phyloP scores from a whole-genome alignment of 2,329 filamentous ascomycete species.

The Chaetomium globosum region DNA sequence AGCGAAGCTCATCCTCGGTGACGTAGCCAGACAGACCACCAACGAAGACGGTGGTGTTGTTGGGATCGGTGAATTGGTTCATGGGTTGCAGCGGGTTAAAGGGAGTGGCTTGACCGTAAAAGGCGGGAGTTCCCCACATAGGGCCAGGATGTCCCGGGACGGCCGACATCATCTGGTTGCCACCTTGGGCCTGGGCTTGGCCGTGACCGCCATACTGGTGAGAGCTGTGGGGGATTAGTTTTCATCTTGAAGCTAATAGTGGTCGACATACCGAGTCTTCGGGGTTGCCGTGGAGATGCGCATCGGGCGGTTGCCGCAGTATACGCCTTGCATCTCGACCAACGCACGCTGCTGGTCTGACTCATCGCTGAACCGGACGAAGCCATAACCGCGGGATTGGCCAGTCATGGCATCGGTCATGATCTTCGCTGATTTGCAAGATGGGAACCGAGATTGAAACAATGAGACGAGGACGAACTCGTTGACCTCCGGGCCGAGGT shows the following conservation, averaged over 20 bases:
- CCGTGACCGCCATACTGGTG: conserved; percentile 47
- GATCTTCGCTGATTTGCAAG: conserved; percentile 99
- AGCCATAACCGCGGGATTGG: conserved; percentile 96
- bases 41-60: conserved; percentile 99
- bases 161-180: conserved; percentile 46
- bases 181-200: conserved; percentile 41
- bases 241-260: neutral
- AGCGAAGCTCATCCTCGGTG: conserved; percentile 98
- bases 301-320: conserved; percentile 98
- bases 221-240: conserved; percentile 38
- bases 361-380: conserved; percentile 95
- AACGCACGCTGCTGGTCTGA: conserved; percentile 93
- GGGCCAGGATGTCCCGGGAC: conserved; percentile 49
- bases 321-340: conserved; percentile 98
- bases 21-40: conserved; percentile 96
- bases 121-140: conserved; percentile 48
- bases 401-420: conserved; percentile 99
- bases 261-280: conserved; percentile 72
- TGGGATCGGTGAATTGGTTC: conserved; percentile 99
- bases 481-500: conserved; percentile 96
- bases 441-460: conserved; percentile 94
- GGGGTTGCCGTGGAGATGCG: conserved; percentile 96
- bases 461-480: conserved; percentile 96
- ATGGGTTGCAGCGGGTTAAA: conserved; percentile 56
- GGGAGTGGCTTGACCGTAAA: conserved; percentile 42